phyloP scores from a whole-genome alignment of 345 rosid genomes.

The Eutrema heterophyllum region DNA sequence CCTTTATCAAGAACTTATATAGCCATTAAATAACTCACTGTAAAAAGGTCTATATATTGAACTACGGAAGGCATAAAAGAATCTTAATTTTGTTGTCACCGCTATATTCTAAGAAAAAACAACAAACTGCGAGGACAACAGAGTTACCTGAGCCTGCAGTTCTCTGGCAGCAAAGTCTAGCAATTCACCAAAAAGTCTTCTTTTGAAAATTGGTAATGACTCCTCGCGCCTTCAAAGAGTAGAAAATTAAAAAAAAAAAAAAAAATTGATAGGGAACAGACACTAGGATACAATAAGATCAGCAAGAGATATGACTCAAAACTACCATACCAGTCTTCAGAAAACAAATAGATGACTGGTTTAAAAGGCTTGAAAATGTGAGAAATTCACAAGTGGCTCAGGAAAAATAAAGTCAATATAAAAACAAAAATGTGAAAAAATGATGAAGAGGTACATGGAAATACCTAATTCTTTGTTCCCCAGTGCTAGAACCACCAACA shows the following conservation, averaged over 20 bases:
- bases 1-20: not conserved
- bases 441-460: conserved; percentile 3
- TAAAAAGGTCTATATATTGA: not conserved
- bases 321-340: conserved; percentile 9
- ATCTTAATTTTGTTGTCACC: not conserved
- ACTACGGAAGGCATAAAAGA: conserved; percentile 2
- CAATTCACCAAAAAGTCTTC: conserved; percentile 93
- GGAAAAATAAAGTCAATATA: not conserved
- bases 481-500: conserved; percentile 96
- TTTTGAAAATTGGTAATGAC: conserved; percentile 89
- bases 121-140: not conserved
- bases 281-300: conserved; percentile 4
- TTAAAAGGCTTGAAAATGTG: conserved; percentile 1
- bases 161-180: conserved; percentile 97
- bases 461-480: conserved; percentile 92
- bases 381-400: conserved; percentile 7
- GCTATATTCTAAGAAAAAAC: not conserved
- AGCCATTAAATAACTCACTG: not conserved
- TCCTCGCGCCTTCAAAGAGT: conserved; percentile 80
- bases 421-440: not conserved
- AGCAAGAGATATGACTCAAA: conserved; percentile 20
- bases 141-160: conserved; percentile 87
- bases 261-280: not conserved
- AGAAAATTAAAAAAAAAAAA: not conserved
- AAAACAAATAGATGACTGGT: not conserved